Evolutionary conservation across 352 stramenopile species (phyloP).

Genomic region (Phytophthora pini): DNA sequence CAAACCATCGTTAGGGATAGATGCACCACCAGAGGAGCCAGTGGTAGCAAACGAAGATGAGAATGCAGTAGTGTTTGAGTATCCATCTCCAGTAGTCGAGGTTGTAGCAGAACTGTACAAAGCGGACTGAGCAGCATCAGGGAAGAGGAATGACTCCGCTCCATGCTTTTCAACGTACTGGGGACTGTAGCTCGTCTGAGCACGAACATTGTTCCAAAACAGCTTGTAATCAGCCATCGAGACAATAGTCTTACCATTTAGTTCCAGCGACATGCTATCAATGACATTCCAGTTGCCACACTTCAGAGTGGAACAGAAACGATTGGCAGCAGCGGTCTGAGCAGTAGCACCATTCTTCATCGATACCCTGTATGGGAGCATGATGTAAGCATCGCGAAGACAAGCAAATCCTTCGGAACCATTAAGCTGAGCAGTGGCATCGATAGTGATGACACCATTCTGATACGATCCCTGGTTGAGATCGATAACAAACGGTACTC

Average conservation of each 20-base stretch:
- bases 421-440: slow-evolving; percentile 18
- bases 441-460: slow-evolving; percentile 18
- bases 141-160: slow-evolving; percentile 8
- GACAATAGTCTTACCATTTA: neutral
- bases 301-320: slow-evolving; percentile 1
- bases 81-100: slow-evolving; percentile 5
- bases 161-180: slow-evolving; percentile 24
- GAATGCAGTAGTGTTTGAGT: slow-evolving; percentile 7
- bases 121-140: slow-evolving; percentile 5
- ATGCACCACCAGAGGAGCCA: neutral
- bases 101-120: neutral
- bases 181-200: neutral
- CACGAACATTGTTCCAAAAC: neutral
- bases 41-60: neutral
- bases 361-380: slow-evolving; percentile 10
- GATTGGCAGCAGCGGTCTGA: slow-evolving; percentile 5
- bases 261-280: slow-evolving; percentile 10
- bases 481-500: slow-evolving; percentile 8
- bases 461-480: slow-evolving; percentile 15
- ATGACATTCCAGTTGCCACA: slow-evolving; percentile 21
- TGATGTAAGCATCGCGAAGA: slow-evolving; percentile 7
- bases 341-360: slow-evolving; percentile 7
- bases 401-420: slow-evolving; percentile 11
- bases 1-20: slow-evolving; percentile 7
- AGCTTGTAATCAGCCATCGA: neutral